Evolutionary conservation across 2,329 filamentous ascomycete genomes (phyloP), one percentile per base, ranked within the genome.

Genomic region (Tricladium varicosporioides): DNA sequence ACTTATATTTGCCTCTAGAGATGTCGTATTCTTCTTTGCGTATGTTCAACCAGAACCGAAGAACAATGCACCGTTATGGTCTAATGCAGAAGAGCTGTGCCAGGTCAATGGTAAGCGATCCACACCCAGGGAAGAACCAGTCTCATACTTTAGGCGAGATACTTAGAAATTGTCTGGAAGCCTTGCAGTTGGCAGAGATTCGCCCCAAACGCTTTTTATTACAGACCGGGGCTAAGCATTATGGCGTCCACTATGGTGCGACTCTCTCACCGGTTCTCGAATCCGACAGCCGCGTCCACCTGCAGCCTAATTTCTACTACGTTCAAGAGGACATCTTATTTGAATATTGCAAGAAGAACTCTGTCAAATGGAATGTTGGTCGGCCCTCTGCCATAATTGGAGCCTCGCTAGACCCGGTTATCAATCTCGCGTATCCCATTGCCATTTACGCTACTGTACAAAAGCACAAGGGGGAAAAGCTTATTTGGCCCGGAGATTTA

Each of bases 181-280:
- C 60, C 2, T 58, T 63, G 14, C n/a, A 48, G n/a, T n/a, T 63
- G 10, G 27, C 55, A 22, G 27, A 31, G 10, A 60, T 62, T 7
- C 56, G 57, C 36, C 62, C 62, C 15, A 59, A 52, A 9, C 56
- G 58, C 22, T 55, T 64, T 50, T 49, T 64, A 14, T 63, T 72
- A 11, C 69, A 72, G 61, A 71, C 70, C 2, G 68, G 69, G 22
- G 69, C 66, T 5, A 72, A 71, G 63, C 61, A 71, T 48, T 72
- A 72, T 42, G 66, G 62, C 15, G 58, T 69, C 3, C 70, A 72
- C 42, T 53, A 69, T 1, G 65, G 68, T 0, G 68, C 66, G 2
- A 59, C 67, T 1, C 60, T 60, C 22, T 53, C 59, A 3, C 69
- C 70, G 0, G 52, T 62, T 5, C 61, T 60, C 1, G 70, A 71